Conservation (phyloP, 2,329 filamentous ascomycete species). For the Fusarium goolgardi region DNA sequence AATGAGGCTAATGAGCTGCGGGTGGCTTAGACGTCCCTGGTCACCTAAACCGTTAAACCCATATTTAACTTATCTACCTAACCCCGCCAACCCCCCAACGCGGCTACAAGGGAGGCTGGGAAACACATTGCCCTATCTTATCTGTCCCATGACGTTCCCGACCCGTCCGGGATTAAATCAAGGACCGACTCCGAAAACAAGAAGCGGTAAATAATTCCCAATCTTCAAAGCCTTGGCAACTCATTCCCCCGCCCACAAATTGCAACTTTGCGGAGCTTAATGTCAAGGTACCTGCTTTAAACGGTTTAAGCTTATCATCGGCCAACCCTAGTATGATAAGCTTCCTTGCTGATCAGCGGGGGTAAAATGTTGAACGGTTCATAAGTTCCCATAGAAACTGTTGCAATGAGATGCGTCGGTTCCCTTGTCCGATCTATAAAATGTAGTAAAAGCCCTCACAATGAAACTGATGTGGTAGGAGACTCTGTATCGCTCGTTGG, state of each 20-base stretch:
- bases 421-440: constrained; percentile 19
- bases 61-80: too few relatives aligned
- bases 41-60: too few relatives aligned
- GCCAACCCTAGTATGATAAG: constrained; percentile 24
- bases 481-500: background rate
- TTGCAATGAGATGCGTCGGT: background rate
- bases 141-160: background rate
- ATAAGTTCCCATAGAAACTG: background rate
- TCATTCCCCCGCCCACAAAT: constrained; percentile 23
- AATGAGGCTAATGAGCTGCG: too few relatives aligned
- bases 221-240: constrained; percentile 27
- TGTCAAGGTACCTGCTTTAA: constrained; percentile 30
- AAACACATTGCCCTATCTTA: constrained; percentile 6
- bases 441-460: background rate
- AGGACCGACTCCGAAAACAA: background rate
- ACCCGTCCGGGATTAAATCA: background rate
- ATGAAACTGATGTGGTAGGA: background rate
- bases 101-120: too few relatives aligned
- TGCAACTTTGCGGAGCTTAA: constrained; percentile 12
- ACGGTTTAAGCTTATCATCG: constrained; percentile 32
- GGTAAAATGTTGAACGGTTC: background rate
- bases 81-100: too few relatives aligned
- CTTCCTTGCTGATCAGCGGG: constrained; percentile 27
- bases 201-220: constrained; percentile 6
- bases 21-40: too few relatives aligned